Evolutionary conservation across 495 filamentous ascomycete species (phyloP).

Genomic region (Staphylotrichum longicolle): DNA sequence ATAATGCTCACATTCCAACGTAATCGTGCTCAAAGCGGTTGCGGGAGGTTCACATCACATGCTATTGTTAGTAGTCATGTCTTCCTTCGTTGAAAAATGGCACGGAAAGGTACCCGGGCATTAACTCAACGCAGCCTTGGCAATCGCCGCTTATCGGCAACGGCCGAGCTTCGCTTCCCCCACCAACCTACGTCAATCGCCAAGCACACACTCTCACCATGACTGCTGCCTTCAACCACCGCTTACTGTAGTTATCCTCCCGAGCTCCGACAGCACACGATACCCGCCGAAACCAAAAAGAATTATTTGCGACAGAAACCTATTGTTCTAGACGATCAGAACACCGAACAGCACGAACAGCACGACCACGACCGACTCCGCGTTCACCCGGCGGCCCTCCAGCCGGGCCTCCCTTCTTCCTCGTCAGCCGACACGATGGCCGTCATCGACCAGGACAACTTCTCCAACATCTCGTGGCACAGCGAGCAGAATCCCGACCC

Average conservation of each 20-base stretch:
- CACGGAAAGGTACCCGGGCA: background rate
- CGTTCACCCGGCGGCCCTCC: background rate
- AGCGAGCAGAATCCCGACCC: slow-evolving; percentile 35
- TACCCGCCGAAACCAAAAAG: too few species aligned
- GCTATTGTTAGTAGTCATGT: too few species aligned
- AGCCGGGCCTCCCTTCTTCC: background rate
- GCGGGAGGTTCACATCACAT: too few species aligned
- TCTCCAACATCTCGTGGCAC: slow-evolving; percentile 52
- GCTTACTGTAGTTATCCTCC: too few species aligned
- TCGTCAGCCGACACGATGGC: slow-evolving; percentile 35
- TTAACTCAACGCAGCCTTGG: background rate
- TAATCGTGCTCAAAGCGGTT: too few species aligned
- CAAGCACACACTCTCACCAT: background rate
- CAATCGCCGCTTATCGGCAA: slow-evolving; percentile 9
- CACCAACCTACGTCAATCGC: slow-evolving; percentile 26
- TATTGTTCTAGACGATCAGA: too few species aligned
- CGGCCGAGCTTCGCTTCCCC: slow-evolving; percentile 6
- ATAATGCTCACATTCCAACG: too few species aligned
- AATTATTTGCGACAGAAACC: too few species aligned
- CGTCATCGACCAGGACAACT: slow-evolving; percentile 50
- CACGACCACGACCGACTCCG: background rate
- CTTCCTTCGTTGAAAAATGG: background rate
- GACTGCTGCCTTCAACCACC: background rate
- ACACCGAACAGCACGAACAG: background rate
- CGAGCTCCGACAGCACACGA: too few species aligned